Conservation (phyloP, 2,329 filamentous ascomycete genomes). For the Colletotrichum endophyticum region DNA sequence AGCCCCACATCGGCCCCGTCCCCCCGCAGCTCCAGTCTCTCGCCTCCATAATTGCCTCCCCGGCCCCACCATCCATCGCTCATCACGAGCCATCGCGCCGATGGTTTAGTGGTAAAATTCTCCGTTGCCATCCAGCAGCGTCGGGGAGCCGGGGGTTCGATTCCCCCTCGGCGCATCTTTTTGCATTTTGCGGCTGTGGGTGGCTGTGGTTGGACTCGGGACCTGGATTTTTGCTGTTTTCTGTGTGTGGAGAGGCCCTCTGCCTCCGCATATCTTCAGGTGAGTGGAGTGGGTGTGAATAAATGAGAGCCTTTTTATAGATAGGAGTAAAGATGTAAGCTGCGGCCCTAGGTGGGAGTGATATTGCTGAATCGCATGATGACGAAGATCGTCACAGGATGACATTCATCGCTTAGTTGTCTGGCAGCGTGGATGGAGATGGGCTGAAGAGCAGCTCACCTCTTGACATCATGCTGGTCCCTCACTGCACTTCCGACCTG, state of each 20-base stretch:
- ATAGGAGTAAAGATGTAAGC: background rate
- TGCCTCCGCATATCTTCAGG: background rate
- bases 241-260: background rate
- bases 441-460: background rate
- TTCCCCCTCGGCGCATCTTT: conserved; percentile 13
- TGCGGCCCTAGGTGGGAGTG: accelerated
- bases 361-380: background rate
- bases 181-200: background rate
- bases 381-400: background rate
- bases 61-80: accelerated
- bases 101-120: conserved; percentile 22
- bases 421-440: background rate
- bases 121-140: conserved; percentile 18
- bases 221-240: background rate
- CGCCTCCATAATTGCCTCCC: background rate
- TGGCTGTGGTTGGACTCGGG: accelerated
- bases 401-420: accelerated
- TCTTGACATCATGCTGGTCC: background rate
- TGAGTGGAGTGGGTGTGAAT: background rate
- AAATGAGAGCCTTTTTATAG: background rate
- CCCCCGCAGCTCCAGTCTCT: background rate
- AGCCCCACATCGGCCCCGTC: background rate
- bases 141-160: conserved; percentile 20
- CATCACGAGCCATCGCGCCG: background rate
- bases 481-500: background rate